Evolutionary conservation across 345 rosid species (phyloP).

Genomic region (Citrus trifoliata): DNA sequence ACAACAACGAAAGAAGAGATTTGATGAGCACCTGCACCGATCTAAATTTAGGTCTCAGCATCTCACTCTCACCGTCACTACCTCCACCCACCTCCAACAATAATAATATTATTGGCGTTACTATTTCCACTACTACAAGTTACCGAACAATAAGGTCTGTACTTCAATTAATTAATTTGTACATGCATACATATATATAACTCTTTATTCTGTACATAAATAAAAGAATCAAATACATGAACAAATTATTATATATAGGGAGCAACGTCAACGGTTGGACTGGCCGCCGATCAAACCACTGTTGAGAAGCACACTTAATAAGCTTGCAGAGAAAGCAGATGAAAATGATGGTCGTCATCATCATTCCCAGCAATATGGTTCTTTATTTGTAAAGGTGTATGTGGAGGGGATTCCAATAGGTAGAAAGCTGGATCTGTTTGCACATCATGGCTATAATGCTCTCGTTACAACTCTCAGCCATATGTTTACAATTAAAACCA

Average conservation of each 20-base stretch:
- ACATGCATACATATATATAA: too few species aligned
- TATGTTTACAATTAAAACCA: slow-evolving; percentile 30
- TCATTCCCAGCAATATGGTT: neutral
- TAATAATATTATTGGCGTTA: neutral
- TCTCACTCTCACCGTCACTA: neutral
- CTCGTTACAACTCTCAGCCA: slow-evolving; percentile 22
- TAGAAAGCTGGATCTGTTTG: slow-evolving; percentile 46
- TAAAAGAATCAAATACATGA: too few species aligned
- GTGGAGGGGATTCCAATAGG: slow-evolving; percentile 60
- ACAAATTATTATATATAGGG: neutral
- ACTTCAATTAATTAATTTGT: too few species aligned
- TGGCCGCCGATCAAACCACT: slow-evolving; percentile 39
- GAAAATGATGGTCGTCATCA: neutral
- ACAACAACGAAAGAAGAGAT: neutral
- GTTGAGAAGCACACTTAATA: slow-evolving; percentile 21
- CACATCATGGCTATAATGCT: slow-evolving; percentile 28
- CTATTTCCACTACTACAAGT: neutral
- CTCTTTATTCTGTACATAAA: too few species aligned
- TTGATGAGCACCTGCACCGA: slow-evolving; percentile 23
- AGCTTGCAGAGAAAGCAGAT: slow-evolving; percentile 1
- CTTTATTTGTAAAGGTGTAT: slow-evolving; percentile 47
- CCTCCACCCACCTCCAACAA: slow-evolving; percentile 7
- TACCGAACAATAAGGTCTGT: too few species aligned
- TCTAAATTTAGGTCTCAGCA: slow-evolving; percentile 35
- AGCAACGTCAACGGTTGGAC: slow-evolving; percentile 6